Base-by-base conservation (phyloP, 2,329 filamentous ascomycete species). In the Colletotrichum gigasporum region DNA sequence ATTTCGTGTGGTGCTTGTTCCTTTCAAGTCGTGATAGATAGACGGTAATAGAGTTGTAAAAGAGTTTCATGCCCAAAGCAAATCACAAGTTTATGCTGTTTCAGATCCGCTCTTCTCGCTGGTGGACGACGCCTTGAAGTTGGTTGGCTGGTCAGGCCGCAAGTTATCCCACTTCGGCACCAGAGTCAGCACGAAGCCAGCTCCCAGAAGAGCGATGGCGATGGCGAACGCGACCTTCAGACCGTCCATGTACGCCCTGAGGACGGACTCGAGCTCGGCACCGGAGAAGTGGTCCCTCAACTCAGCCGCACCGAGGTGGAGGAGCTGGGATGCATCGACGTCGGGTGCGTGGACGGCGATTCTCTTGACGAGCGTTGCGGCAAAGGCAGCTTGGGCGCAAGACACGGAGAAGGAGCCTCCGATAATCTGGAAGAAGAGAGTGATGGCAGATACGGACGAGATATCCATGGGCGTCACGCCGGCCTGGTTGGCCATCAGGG, bases 171-270 rank as follows among this genome's bases (percentile, higher is more conserved):
- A 79, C 47, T 67, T 68, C 37, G 69, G 71, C 34, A 71, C 69
- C 10, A 73, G 11, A 42, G 70, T 69, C 7, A 76, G 30, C 6
- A 76, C 18, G 6, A 76, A 69, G 0, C 73, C 68, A 6, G 75
- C 26, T 0, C 77, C 77, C 1, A 70, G 77, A 3, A 78, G 81
- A 5, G 85, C 69, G 8, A 80, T 76, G 2, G 82, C 79, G 67
- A 88, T 77, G 0, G 85, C 87, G 24, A 87, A 81, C 5, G 82
- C 80, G 6, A 88, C 86, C 70, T 87, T 87, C 69, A 89, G 86
- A 0, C 84, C 85, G 56, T 83, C 75, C 63, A 84, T 89, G 76
- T 91, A 91, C 0, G 85, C 86, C 0, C 70, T 51, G 12, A 90
- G 75, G 37, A 91, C 85, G 0, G 79, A 80, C 0, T 75, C 69